Percentiles rank a stretch among this genome's conserved stretches.
phyloP scores from a whole-genome alignment of 495 filamentous ascomycete genomes.

The Penicillium chermesinum region DNA sequence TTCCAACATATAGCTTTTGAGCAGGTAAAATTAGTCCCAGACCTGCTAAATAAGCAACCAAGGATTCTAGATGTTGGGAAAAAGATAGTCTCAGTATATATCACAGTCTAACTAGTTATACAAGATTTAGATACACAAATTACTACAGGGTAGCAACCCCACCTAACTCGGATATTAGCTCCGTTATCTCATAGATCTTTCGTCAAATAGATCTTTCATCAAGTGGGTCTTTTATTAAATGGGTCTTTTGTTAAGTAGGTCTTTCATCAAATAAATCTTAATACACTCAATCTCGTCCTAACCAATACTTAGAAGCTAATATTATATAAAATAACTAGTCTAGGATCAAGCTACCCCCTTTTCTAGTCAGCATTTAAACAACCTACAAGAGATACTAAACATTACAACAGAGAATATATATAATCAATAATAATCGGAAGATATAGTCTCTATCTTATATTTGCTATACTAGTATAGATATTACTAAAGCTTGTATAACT shows the following conservation, averaged over 20 bases:
- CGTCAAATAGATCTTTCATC: too few species aligned
- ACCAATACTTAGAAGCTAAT: not conserved
- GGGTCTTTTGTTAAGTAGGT: too few species aligned
- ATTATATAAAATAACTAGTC: not conserved
- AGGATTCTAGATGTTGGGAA: not conserved
- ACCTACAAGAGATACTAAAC: not conserved
- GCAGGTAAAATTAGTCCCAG: not conserved
- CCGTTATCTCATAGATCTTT: not conserved
- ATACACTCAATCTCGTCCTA: not conserved
- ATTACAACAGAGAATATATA: not conserved
- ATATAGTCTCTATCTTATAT: too few species aligned
- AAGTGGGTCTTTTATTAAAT: too few species aligned
- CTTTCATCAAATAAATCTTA: not conserved
- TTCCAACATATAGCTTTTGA: not conserved
- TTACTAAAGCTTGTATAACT: too few species aligned
- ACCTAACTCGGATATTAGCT: not conserved
- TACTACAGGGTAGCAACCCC: not conserved
- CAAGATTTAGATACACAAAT: not conserved
- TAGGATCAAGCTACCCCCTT: not conserved
- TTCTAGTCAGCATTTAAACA: not conserved
- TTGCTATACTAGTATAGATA: too few species aligned
- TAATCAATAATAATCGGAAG: too few species aligned
- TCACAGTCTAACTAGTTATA: not conserved
- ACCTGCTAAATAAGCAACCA: not conserved
- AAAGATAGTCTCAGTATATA: not conserved